These are phyloP conservation scores for Apiotrichum domesticum DNA, from an alignment of 1,284 basidiomycete species.

Conservation along the genomic window DNA sequence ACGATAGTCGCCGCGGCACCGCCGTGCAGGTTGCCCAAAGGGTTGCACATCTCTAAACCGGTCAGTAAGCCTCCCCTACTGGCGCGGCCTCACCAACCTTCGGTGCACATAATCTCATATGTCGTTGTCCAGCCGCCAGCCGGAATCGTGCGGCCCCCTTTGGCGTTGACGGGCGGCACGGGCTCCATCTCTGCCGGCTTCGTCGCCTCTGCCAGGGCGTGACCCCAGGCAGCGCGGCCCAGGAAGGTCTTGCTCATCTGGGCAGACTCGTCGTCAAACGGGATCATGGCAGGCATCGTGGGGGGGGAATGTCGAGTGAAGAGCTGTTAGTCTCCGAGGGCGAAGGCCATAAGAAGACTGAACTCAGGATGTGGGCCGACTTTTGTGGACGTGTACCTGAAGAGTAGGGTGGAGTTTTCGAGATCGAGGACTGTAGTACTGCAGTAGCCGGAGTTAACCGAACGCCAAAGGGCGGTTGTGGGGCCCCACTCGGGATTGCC, in stretches of 20 bases:
- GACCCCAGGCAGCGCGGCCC: not conserved
- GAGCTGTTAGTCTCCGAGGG: too few relatives aligned
- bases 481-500: too few relatives aligned
- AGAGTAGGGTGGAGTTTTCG: too few relatives aligned
- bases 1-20: conserved; percentile 28
- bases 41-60: not conserved
- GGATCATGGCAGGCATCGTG: not conserved
- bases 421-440: too few relatives aligned
- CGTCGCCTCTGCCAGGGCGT: not conserved
- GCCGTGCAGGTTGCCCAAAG: conserved; percentile 26
- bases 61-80: not conserved
- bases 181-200: conserved; percentile 3
- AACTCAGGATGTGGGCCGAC: too few relatives aligned
- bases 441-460: too few relatives aligned
- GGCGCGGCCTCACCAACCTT: not conserved
- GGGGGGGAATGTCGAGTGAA: not conserved
- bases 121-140: not conserved
- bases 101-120: not conserved
- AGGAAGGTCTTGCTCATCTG: not conserved
- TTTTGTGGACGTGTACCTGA: too few relatives aligned
- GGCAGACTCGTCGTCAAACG: not conserved
- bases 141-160: conserved; percentile 3
- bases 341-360: too few relatives aligned
- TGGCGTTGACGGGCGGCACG: not conserved
- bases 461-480: too few relatives aligned